Base-by-base conservation (phyloP, 2,329 filamentous ascomycete species). In the Paecilomyces sp. region DNA sequence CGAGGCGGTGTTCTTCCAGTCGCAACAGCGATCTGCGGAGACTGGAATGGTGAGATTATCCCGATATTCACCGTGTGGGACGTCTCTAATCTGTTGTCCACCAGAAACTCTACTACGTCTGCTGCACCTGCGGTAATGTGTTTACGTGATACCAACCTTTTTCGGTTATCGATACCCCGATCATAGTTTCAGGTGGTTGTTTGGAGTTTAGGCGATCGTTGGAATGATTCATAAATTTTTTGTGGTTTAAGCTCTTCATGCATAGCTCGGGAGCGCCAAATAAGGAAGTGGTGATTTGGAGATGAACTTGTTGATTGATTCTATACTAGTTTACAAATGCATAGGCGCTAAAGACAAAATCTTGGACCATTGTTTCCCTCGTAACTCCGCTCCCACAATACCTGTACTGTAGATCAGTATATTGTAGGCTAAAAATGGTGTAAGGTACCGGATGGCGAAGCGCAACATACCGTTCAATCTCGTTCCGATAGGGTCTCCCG, bases 1-100 rank as follows among this genome's bases (percentile, higher is more conserved):
- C 67, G 92, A 97, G 78, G 92, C 92, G 54, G 95, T 99, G 61
- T 99, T 96, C 80, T 99, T 99, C 82, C 94, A 99, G 80, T 97
- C 92, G 63, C 94, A 99, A 75, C 92, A 97, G 80, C 89, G 94
- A 77, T 96, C 89, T 67, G 91, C 91, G 55, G 92, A 97, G 77
- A 99, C 94, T 53, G 94, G 94, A 80, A 99, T 99, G 94, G 94
- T 97, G 78, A 82, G 89, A 67, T 56, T 33, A 47, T 51, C 52
- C 47, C 51, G 41, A 50, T 34, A 51, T 70, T 57, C 54, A 22
- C 13, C 54, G n/a, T 60, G 5, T 30, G 22, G 18, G 11, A 55
- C 9, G 33, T 59, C 30, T 57, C 65, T 70, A 59, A 71, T 63
- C n/a, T 55, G 25, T 41, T 41, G 34, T 56, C 6, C 58, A 34